phyloP scores from a whole-genome alignment of 2,329 filamentous ascomycete genomes.

The Fusarium sp. region DNA sequence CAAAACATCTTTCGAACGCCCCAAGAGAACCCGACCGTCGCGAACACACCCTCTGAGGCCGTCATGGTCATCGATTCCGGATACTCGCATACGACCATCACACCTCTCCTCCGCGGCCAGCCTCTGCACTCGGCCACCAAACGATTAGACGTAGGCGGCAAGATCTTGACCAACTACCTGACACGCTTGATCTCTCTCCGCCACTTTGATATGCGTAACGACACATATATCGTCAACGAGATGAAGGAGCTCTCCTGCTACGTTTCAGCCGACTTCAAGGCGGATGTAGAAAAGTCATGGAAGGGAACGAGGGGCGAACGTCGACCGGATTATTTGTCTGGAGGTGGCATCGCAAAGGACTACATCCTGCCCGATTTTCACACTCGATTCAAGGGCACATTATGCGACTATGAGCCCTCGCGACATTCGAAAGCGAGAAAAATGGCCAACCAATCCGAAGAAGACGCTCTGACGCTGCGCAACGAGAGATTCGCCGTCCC shows the following conservation, averaged over 20 bases:
- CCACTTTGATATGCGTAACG: conserved; percentile 96
- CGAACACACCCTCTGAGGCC: conserved; percentile 77
- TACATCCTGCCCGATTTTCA: conserved; percentile 91
- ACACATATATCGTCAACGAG: conserved; percentile 93
- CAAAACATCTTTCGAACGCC: conserved; percentile 77
- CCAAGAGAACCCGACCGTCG: conserved; percentile 59
- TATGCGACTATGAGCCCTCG: conserved; percentile 83
- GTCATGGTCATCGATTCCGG: conserved; percentile 92
- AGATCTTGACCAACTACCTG: conserved; percentile 92
- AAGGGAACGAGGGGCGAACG: conserved; percentile 78
- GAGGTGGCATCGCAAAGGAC: conserved; percentile 82
- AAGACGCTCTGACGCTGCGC: conserved; percentile 88
- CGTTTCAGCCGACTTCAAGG: conserved; percentile 81
- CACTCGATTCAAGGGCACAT: conserved; percentile 72
- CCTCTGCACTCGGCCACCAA: conserved; percentile 86
- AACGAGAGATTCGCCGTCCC: conserved; percentile 95
- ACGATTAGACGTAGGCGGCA: conserved; percentile 91
- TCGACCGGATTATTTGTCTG: conserved; percentile 64
- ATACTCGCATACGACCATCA: conserved; percentile 93
- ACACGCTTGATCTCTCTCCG: conserved; percentile 90
- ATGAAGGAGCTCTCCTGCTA: conserved; percentile 94
- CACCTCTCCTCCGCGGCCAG: conserved; percentile 85
- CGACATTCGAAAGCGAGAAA: conserved; percentile 68
- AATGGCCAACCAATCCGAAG: conserved; percentile 62
- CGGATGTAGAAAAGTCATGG: conserved; percentile 87